A percentile compares a stretch with the other conserved stretches of the same genome.
Conservation (phyloP, 306 rosid species). For the Cicer arietinum region DNA sequence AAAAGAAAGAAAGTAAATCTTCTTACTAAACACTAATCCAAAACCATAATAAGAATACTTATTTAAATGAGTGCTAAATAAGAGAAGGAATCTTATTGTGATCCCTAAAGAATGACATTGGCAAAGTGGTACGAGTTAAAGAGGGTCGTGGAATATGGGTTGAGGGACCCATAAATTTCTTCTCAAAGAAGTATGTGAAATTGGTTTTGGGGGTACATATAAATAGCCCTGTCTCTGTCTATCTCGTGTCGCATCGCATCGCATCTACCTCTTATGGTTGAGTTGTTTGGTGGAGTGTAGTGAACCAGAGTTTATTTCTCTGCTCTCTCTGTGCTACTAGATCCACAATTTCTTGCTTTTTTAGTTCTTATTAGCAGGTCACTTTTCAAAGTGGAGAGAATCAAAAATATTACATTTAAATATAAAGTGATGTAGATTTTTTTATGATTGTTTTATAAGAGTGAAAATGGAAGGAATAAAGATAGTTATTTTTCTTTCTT, state of each 20-base stretch:
- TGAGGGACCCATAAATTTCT: not conserved
- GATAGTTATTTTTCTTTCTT: not conserved
- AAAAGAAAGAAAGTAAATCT: too few relatives aligned
- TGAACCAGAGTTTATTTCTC: not conserved
- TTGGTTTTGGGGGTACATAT: not conserved
- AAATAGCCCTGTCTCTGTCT: not conserved
- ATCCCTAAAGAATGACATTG: not conserved
- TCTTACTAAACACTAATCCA: too few relatives aligned
- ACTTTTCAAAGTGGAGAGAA: not conserved
- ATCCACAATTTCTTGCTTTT: constrained; percentile 5
- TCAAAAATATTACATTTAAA: not conserved
- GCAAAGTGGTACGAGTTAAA: not conserved
- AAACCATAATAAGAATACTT: too few relatives aligned
- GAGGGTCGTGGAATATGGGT: constrained; percentile 31
- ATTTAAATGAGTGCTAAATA: too few relatives aligned
- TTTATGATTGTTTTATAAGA: not conserved
- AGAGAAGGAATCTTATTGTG: too few relatives aligned
- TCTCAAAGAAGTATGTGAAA: not conserved
- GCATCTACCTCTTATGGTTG: constrained; percentile 2
- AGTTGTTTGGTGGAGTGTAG: not conserved
- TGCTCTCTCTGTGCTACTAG: not conserved
- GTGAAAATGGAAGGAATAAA: not conserved
- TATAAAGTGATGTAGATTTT: not conserved
- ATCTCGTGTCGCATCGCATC: not conserved
- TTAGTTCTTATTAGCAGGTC: not conserved